Base-by-base conservation (phyloP, 345 rosid species). In the Acer campestre region DNA sequence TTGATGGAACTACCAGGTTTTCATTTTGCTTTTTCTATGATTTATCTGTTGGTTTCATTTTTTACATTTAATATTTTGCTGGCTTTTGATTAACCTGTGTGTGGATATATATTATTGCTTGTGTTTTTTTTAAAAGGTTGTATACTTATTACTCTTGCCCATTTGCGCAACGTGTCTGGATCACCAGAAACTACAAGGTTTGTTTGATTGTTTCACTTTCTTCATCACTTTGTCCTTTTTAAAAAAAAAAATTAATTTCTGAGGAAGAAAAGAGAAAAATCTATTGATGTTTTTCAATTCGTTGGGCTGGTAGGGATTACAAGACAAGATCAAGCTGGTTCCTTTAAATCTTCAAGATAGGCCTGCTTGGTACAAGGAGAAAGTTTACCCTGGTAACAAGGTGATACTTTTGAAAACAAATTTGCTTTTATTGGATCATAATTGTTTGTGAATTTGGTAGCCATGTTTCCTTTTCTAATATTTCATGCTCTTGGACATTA, bases 281-380 rank as follows among this genome's bases (percentile, higher is more conserved):
- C 13, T 2, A 46, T 46, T 46, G 49, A 42, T 42, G 10, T 8
- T 3, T n/a, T 20, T 40, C 55, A n/a, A 29, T 62, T 49, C 12
- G 40, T 75, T 17, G 48, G 61, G 66, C 27, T 78, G 71, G 71
- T 82, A 95, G 98, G 99, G 98, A 18, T 77, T 92, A 49, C 98
- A 93, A 83, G 92, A 93, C 35, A 82, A 86, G 89, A 93, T 95
- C 38, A 82, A 93, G 75, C 78, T 95, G 68, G 93, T 93, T 76
- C 96, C 98, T 23, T 65, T 95, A 1, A 88, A 87, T 80, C 97
- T 95, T 77, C 82, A 78, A 69, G 88, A 91, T 62, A 90, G 93
- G 85, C 97, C 99, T 75, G 81, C 85, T 84, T 95, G 98, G 99
- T 95, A 93, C 79, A 81, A 86, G 84, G 97, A 93, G 80, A 95